Conservation (phyloP, 768 basidiomycete species). For the Calvatia gigantea region DNA sequence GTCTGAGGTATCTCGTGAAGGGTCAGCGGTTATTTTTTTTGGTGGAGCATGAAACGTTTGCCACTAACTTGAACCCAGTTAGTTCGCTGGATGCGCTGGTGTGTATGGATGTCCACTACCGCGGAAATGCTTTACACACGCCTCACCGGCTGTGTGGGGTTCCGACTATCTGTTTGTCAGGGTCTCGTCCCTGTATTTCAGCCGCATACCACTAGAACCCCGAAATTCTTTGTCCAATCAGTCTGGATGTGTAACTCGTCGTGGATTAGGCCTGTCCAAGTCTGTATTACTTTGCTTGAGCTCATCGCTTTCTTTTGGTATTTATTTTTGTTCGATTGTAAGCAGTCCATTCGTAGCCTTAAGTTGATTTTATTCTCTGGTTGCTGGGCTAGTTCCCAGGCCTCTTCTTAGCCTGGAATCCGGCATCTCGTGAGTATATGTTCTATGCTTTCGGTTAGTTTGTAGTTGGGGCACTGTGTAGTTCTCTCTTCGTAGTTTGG, state of each 20-base stretch:
- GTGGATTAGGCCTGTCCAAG: background rate
- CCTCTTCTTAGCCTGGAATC: background rate
- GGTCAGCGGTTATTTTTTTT: background rate
- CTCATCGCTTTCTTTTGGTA: background rate
- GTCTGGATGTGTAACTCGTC: background rate
- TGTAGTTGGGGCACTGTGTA: background rate
- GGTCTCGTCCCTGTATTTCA: too few relatives aligned
- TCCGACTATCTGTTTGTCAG: too few relatives aligned
- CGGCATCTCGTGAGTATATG: background rate
- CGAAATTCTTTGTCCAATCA: background rate
- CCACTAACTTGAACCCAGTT: too few relatives aligned
- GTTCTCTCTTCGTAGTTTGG: background rate
- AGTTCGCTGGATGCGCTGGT: too few relatives aligned
- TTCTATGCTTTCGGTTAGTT: background rate
- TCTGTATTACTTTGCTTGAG: background rate
- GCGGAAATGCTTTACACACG: too few relatives aligned
- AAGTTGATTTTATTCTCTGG: background rate
- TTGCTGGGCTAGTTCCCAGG: background rate
- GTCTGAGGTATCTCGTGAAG: background rate
- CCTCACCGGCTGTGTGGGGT: too few relatives aligned
- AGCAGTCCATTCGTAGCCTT: background rate
- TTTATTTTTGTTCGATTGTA: background rate
- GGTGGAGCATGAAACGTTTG: too few relatives aligned
- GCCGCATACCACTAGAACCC: constrained; percentile 6
- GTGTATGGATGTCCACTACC: too few relatives aligned